Conservation (phyloP, 192 early-diverging fungal genomes). For the Rhizophagus prolifer region DNA sequence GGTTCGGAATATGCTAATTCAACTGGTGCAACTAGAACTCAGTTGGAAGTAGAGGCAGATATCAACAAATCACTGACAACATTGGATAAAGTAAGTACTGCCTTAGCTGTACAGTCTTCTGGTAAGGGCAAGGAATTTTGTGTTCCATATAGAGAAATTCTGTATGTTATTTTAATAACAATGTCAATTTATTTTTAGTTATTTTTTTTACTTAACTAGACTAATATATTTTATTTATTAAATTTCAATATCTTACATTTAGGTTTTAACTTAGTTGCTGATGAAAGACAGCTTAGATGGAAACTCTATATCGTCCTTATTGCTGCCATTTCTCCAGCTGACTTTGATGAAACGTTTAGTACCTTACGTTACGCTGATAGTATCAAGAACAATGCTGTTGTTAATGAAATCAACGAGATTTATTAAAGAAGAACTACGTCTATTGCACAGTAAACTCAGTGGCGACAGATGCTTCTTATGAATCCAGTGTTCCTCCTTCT, state of each 20-base stretch:
- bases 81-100: conserved; percentile 91
- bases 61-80: conserved; percentile 93
- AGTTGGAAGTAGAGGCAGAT: conserved; percentile 88
- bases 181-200: too few species aligned
- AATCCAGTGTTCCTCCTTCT: conserved; percentile 34
- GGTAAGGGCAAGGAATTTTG: too few species aligned
- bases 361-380: conserved; percentile 95
- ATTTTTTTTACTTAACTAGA: neutral
- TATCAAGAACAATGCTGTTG: conserved; percentile 88
- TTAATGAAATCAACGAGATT: conserved; percentile 82
- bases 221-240: neutral
- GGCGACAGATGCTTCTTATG: conserved; percentile 7
- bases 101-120: conserved; percentile 69
- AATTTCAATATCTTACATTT: neutral
- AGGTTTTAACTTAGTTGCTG: conserved; percentile 78
- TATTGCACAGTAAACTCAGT: too few species aligned
- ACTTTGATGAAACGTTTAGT: conserved; percentile 74
- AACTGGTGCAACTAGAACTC: conserved; percentile 79
- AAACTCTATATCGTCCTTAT: conserved; percentile 82
- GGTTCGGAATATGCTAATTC: conserved; percentile 88
- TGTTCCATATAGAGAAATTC: conserved; percentile 92
- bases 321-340: conserved; percentile 71
- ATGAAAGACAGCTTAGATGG: conserved; percentile 84
- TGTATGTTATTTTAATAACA: conserved; percentile 47
- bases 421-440: conserved; percentile 52